phyloP scores from a whole-genome alignment of 2,329 filamentous ascomycete species.

The Didymella keratinophila region DNA sequence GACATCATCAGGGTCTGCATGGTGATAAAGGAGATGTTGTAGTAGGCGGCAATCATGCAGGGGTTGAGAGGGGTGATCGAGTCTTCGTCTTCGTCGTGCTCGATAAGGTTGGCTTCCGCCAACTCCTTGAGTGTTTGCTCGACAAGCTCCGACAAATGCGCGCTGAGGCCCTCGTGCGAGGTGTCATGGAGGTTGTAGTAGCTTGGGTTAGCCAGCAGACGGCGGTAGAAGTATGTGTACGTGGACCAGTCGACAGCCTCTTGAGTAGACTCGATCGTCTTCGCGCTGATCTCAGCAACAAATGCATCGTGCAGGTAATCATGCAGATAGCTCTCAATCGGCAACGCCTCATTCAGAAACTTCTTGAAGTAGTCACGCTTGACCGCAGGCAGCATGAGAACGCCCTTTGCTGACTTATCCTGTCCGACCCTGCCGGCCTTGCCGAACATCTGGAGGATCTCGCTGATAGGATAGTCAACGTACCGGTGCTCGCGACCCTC shows the following conservation, averaged over 20 bases:
- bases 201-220: conserved; percentile 92
- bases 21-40: conserved; percentile 98
- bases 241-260: conserved; percentile 99
- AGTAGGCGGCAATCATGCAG: conserved; percentile 98
- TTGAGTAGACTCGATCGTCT: conserved; percentile 93
- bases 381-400: conserved; percentile 94
- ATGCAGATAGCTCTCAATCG: conserved; percentile 93
- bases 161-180: conserved; percentile 91
- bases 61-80: conserved; percentile 88
- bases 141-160: conserved; percentile 91
- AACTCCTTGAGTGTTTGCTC: conserved; percentile 92
- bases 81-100: conserved; percentile 89
- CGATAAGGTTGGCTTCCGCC: conserved; percentile 91
- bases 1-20: conserved; percentile 99
- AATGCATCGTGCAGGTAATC: conserved; percentile 94
- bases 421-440: conserved; percentile 81
- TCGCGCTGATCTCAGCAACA: conserved; percentile 95
- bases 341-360: conserved; percentile 94
- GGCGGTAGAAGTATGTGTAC: conserved; percentile 97
- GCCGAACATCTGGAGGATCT: conserved; percentile 97
- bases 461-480: conserved; percentile 92
- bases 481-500: conserved; percentile 97
- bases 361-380: conserved; percentile 99
- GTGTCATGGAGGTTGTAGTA: conserved; percentile 92
- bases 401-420: conserved; percentile 83